Base-by-base conservation (phyloP, 305 asterid species). In the Ilex paraguariensis region DNA sequence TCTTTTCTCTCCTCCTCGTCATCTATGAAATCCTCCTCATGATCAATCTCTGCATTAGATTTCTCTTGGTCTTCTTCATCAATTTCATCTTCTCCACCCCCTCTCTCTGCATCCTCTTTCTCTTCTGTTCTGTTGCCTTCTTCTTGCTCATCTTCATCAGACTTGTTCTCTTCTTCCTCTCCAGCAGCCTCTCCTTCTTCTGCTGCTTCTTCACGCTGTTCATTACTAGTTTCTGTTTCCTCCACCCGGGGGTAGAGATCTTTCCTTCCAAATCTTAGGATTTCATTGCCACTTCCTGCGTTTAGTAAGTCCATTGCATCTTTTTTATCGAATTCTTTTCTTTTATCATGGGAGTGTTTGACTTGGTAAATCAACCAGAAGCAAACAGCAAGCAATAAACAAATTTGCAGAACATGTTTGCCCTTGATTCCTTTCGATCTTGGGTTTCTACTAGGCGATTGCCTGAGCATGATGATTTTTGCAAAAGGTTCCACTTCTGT, bases 201-300 rank as follows among this genome's bases (percentile, higher is more conserved):
- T 42, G 61, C 66, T 39, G 54, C 77, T 57, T 77, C 89, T 14
- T 66, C 74, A 17, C 55, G 75, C 70, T 64, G 75, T 59, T 57
- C 82, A 40, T 56, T 63, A 62, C 68, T 75, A 12, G 69, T 45
- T 70, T 36, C 60, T 7, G 55, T 60, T 59, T 48, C 81, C 31
- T 73, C 87, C 64, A 60, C 61, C 62, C 46, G 75, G 13, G 83
- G 70, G 31, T 54, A 73, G 50, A 82, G 72, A 73, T 70, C 94
- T 78, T 87, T 90, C 73, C 97, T 80, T 70, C 97, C 95, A 16
- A 83, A 79, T 73, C 63, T 87, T 59, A 68, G 5, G 31, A 62
- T 31, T 51, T 69, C 88, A 12, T 69, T 66, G 54, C 57, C 63
- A 57, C 40, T 62, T 45, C 33, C 71, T 46, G 63, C 59, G 51